These are phyloP conservation scores for Tremellales sp. DNA, from an alignment of 1,284 basidiomycete genomes.

Conservation along the genomic window DNA sequence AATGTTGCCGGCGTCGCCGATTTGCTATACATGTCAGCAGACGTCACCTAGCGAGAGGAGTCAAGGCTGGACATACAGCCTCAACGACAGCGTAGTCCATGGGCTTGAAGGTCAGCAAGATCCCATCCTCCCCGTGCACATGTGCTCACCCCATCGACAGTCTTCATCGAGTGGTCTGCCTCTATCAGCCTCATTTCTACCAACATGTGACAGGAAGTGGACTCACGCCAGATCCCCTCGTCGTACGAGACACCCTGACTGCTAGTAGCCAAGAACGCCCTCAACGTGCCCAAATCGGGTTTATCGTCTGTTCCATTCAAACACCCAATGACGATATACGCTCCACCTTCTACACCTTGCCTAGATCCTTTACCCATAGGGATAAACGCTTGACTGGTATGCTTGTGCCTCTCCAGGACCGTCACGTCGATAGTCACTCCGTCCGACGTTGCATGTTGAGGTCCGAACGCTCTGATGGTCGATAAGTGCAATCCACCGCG, in stretches of 20 bases:
- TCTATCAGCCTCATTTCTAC: background rate
- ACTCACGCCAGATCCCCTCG: conserved; percentile 80
- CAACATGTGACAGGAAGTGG: background rate
- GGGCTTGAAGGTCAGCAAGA: conserved; percentile 50
- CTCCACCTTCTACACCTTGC: conserved; percentile 50
- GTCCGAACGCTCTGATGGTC: conserved; percentile 56
- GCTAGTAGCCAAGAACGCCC: conserved; percentile 72
- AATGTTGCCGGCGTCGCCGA: conserved; percentile 61
- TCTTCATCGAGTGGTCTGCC: conserved; percentile 80
- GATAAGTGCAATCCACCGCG: conserved; percentile 58
- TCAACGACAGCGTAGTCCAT: conserved; percentile 79
- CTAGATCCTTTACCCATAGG: conserved; percentile 64
- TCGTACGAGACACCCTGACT: conserved; percentile 81
- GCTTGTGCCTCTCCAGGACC: conserved; percentile 41
- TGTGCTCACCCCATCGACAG: conserved; percentile 62
- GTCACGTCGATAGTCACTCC: conserved; percentile 53
- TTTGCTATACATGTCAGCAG: conserved; percentile 55
- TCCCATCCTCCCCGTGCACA: too few relatives aligned
- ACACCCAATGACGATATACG: conserved; percentile 79
- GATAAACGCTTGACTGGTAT: conserved; percentile 71
- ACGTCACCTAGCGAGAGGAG: background rate
- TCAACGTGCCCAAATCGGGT: conserved; percentile 67
- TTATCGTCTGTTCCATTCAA: conserved; percentile 64
- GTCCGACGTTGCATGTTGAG: conserved; percentile 1
- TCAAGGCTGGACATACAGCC: conserved; percentile 48